Evolutionary conservation across 78 protist genomes (phyloP).

Genomic region (Protostelium mycophagum): DNA sequence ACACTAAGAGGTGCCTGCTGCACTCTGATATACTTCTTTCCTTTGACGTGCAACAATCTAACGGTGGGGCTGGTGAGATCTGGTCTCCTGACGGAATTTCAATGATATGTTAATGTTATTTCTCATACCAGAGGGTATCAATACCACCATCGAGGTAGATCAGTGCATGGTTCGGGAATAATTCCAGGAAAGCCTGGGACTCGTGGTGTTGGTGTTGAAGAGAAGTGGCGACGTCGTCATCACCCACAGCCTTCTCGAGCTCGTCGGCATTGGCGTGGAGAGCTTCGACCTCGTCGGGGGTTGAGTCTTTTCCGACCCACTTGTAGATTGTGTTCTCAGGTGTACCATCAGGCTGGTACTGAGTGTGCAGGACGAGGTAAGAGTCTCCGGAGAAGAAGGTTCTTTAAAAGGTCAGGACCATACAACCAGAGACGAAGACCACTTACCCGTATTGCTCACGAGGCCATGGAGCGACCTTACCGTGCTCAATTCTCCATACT

Average conservation of each 20-base stretch:
- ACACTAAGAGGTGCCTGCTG: slow-evolving; percentile 22
- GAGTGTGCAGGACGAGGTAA: slow-evolving; percentile 72
- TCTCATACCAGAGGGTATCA: slow-evolving; percentile 15
- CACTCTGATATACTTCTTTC: slow-evolving; percentile 31
- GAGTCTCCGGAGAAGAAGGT: slow-evolving; percentile 79
- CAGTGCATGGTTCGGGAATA: slow-evolving; percentile 19
- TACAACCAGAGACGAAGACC: not conserved
- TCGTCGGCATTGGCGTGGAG: slow-evolving; percentile 80
- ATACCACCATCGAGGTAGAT: slow-evolving; percentile 42
- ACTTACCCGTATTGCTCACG: slow-evolving; percentile 13
- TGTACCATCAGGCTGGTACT: not conserved
- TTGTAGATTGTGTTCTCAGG: slow-evolving; percentile 36
- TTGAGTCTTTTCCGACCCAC: slow-evolving; percentile 70
- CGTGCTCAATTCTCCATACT: slow-evolving; percentile 49
- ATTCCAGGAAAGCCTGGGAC: slow-evolving; percentile 24
- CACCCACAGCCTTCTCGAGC: slow-evolving; percentile 64
- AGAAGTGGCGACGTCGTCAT: slow-evolving; percentile 13
- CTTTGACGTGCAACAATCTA: slow-evolving; percentile 27
- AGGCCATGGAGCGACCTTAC: slow-evolving; percentile 36
- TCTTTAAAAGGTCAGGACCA: not conserved
- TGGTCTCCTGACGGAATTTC: not conserved
- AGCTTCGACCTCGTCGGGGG: slow-evolving; percentile 66
- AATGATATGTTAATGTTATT: too few species aligned
- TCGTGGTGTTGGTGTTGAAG: slow-evolving; percentile 33
- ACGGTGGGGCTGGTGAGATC: slow-evolving; percentile 6